Evolutionary conservation across 1,139 yeast genomes (phyloP).

Genomic region (Debaryomycetaceae sp.): DNA sequence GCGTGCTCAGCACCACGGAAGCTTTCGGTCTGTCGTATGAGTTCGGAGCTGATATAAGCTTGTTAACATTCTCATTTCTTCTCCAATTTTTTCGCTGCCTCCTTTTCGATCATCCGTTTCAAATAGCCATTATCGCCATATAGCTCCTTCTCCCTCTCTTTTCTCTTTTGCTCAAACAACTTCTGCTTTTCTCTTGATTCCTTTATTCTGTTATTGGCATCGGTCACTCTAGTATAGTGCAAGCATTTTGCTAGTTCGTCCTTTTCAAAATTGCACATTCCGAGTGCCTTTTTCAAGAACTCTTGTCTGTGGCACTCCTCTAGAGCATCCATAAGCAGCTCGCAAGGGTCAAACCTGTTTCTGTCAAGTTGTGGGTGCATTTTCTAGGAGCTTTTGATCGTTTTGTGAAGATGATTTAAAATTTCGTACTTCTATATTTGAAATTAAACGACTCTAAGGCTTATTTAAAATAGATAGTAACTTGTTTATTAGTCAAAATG

Average conservation of each 20-base stretch:
- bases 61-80: not conserved
- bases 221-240: slow-evolving; percentile 69
- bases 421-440: not conserved
- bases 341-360: slow-evolving; percentile 56
- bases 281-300: slow-evolving; percentile 70
- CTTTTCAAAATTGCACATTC: slow-evolving; percentile 81
- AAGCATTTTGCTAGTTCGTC: slow-evolving; percentile 76
- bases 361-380: slow-evolving; percentile 51
- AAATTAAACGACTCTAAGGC: not conserved
- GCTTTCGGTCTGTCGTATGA: too few species aligned
- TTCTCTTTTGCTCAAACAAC: slow-evolving; percentile 52
- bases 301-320: slow-evolving; percentile 84
- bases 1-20: too few species aligned
- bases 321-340: slow-evolving; percentile 77
- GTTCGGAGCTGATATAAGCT: too few species aligned
- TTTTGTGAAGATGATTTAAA: not conserved
- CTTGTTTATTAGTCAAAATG: slow-evolving; percentile 3
- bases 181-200: slow-evolving; percentile 56
- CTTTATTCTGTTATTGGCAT: slow-evolving; percentile 60
- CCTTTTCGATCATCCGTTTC: slow-evolving; percentile 56
- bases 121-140: slow-evolving; percentile 76
- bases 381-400: slow-evolving; percentile 1
- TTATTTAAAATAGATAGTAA: not conserved
- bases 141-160: slow-evolving; percentile 67
- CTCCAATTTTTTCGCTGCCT: slow-evolving; percentile 16